Evolutionary conservation across 2,329 filamentous ascomycete species (phyloP), one percentile per base, ranked within the genome.

Genomic region (Penicillium sp.): DNA sequence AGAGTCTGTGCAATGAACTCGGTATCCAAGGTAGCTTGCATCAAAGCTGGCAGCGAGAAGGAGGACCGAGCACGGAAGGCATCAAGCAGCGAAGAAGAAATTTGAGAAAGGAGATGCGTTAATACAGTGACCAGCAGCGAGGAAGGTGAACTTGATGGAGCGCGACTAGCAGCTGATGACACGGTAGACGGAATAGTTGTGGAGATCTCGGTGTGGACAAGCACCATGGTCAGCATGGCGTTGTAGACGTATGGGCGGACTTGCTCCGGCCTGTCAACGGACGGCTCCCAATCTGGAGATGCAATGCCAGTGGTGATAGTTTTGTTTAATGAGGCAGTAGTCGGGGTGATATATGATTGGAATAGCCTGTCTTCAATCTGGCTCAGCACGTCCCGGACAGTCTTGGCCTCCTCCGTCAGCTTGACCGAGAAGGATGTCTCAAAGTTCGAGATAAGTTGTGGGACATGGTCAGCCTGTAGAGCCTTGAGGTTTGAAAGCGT

Each of bases 1-100:
- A 98, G 78, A 5, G 91, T 96, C 73, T 98, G 93, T 1, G 90
- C 88, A 50, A 97, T 84, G 64, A 98, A 97, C 69, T 98, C 93
- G 1, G 96, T 90, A 64, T 98, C 93, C 1, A 98, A 80, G 0
- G 93, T 98, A 1, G 94, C 94, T 71, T 98, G 94, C 84, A 97
- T 95, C 44, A 98, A 79, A 6, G 87, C 84, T 5, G 85, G 77
- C 0, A 98, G 81, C 1, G 82, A 79, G 70, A 93, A 97, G 19
- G 75, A 75, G 4, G 76, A 68, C 6, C 84, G 82, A 32, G 75
- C 66, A 67, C 79, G 75, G 75, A 97, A 95, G 0, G 88, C 84
- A 26, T 84, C 79, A 15, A 96, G 82, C n/a, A 97, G 82, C 53
- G 89, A 83, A 6, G 79, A 73, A 10, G 85, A 91, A 10, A 86